Evolutionary conservation across 2,329 filamentous ascomycete genomes (phyloP).

Genomic region (Trichophyton equinum): DNA sequence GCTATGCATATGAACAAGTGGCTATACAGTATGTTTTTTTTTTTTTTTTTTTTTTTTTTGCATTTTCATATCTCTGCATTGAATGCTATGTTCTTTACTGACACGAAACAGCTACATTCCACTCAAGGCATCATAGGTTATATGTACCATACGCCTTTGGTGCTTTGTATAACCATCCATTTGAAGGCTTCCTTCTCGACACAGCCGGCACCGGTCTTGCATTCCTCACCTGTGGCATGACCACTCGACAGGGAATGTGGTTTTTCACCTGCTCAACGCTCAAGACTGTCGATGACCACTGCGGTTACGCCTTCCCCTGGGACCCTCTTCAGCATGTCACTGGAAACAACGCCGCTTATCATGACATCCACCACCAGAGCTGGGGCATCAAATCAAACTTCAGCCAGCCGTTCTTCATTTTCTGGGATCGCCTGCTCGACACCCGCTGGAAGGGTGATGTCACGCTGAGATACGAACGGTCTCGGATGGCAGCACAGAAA

Average conservation of each 20-base stretch:
- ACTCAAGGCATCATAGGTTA: constrained; percentile 88
- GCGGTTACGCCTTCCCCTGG: constrained; percentile 89
- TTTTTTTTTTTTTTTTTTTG: constrained; percentile 7
- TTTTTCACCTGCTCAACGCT: constrained; percentile 84
- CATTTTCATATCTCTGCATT: too few relatives aligned
- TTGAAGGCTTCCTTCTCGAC: constrained; percentile 89
- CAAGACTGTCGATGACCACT: constrained; percentile 97
- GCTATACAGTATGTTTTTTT: constrained; percentile 65
- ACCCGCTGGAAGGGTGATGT: constrained; percentile 67
- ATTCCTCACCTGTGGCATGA: constrained; percentile 73
- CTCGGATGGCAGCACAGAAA: constrained; percentile 43
- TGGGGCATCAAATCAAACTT: constrained; percentile 79
- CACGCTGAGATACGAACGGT: constrained; percentile 45
- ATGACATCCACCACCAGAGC: constrained; percentile 96
- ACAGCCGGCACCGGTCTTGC: constrained; percentile 74
- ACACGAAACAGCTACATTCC: constrained; percentile 56
- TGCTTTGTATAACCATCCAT: constrained; percentile 88
- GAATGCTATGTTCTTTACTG: constrained; percentile 1
- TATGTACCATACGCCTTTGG: constrained; percentile 98
- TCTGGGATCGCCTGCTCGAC: constrained; percentile 75
- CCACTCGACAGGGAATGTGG: constrained; percentile 69
- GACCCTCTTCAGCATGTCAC: constrained; percentile 87
- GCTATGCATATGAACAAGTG: constrained; percentile 96
- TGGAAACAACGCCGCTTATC: constrained; percentile 90
- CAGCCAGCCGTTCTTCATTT: constrained; percentile 57